Conservation (phyloP, 129 eudicot genomes). For the Helichrysum umbraculigerum region DNA sequence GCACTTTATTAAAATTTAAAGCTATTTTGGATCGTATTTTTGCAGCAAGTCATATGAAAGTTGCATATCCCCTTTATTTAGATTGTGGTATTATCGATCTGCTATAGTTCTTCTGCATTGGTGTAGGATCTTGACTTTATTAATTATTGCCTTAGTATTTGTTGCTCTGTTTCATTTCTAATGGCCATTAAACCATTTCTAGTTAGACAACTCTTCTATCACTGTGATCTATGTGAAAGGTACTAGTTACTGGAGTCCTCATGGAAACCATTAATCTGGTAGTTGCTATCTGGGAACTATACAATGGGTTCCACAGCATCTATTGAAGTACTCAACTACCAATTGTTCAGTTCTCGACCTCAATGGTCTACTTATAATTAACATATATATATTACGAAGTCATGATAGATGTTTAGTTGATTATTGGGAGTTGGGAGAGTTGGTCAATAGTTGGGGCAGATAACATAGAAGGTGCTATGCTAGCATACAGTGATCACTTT, state of each 20-base stretch:
- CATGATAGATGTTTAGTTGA: slow-evolving; percentile 3
- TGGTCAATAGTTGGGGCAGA: not conserved
- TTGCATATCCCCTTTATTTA: not conserved
- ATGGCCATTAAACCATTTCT: not conserved
- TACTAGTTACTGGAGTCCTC: not conserved
- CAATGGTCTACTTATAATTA: not conserved
- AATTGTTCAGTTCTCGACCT: not conserved
- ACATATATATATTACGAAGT: not conserved
- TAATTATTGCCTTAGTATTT: too few species aligned
- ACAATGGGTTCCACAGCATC: not conserved
- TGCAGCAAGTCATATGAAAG: not conserved
- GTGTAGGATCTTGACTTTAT: not conserved
- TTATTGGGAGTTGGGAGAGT: not conserved
- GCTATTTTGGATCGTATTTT: not conserved
- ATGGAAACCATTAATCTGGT: not conserved
- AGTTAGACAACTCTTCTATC: not conserved
- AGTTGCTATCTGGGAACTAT: not conserved
- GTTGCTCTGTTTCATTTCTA: not conserved
- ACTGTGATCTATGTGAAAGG: not conserved
- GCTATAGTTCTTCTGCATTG: not conserved
- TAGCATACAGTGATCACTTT: not conserved
- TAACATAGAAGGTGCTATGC: not conserved
- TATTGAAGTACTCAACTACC: not conserved
- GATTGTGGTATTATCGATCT: not conserved
- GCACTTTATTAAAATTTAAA: not conserved